These are phyloP conservation scores for Oenanthe javanica DNA, from an alignment of 140 eudicot species.

Conservation along the genomic window DNA sequence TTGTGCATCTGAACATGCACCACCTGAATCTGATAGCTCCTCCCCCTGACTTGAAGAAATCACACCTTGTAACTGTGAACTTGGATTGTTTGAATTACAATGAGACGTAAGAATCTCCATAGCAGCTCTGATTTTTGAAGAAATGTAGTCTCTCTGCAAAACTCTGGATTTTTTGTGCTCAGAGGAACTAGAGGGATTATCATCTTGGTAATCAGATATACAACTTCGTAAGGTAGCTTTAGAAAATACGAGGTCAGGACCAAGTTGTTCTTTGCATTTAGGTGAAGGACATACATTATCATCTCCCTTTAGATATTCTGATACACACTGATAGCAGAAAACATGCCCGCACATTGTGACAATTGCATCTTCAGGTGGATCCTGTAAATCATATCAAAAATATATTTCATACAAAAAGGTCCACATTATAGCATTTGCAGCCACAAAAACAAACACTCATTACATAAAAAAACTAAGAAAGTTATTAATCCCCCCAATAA, in stretches of 20 bases:
- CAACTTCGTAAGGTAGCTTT: constrained; percentile 33
- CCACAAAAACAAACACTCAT: neutral
- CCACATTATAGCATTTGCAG: neutral
- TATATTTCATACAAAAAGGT: neutral
- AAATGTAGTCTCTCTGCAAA: constrained; percentile 33
- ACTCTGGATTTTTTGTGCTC: constrained; percentile 23
- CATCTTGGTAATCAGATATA: constrained; percentile 18
- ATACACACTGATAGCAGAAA: constrained; percentile 79
- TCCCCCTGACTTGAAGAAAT: constrained; percentile 14
- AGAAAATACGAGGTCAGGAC: constrained; percentile 34
- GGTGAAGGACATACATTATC: constrained; percentile 66
- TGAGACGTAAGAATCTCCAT: constrained; percentile 54
- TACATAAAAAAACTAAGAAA: neutral
- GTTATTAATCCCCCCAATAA: neutral
- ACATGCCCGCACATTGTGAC: constrained; percentile 83
- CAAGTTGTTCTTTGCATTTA: constrained; percentile 56
- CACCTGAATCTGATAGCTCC: constrained; percentile 24
- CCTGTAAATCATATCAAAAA: constrained; percentile 30
- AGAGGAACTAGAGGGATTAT: constrained; percentile 16
- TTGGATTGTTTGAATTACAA: constrained; percentile 25
- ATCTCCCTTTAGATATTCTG: constrained; percentile 58
- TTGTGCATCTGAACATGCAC: constrained; percentile 8
- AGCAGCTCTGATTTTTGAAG: constrained; percentile 79
- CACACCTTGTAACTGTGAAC: constrained; percentile 17
- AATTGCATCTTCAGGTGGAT: constrained; percentile 89